phyloP scores from a whole-genome alignment of 331 rosid species.

The Rosa hybrid region DNA sequence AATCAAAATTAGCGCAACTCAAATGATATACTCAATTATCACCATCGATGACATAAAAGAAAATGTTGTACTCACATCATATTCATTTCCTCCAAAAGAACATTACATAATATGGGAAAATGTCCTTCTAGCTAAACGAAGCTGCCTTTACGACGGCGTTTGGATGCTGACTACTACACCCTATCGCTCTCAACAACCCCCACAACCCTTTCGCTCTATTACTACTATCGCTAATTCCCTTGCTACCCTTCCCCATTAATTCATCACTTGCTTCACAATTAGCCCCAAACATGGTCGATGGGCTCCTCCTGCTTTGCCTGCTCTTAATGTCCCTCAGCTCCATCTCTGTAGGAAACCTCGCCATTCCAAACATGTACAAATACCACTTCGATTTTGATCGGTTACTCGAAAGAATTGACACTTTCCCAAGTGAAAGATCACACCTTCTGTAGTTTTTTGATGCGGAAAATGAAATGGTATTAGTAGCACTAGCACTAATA shows the following conservation, averaged over 20 bases:
- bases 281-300: constrained; percentile 30
- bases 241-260: constrained; percentile 12
- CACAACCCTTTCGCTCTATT: constrained; percentile 24
- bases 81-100: background rate
- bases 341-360: constrained; percentile 51
- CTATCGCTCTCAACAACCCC: constrained; percentile 32
- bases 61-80: background rate
- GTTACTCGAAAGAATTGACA: constrained; percentile 42
- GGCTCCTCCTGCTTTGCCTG: constrained; percentile 36
- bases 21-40: background rate
- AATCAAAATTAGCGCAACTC: too few relatives aligned
- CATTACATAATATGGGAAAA: background rate
- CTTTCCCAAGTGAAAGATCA: constrained; percentile 35
- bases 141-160: constrained; percentile 41
- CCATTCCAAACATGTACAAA: constrained; percentile 62
- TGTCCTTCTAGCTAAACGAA: background rate
- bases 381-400: constrained; percentile 58
- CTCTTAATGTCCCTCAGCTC: constrained; percentile 54
- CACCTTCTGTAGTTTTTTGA: background rate
- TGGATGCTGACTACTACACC: constrained; percentile 34
- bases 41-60: background rate
- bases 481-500: background rate
- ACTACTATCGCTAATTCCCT: constrained; percentile 12
- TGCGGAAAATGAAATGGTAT: background rate
- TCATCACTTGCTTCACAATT: constrained; percentile 6